Percentiles rank a stretch among this genome's conserved stretches.
These are phyloP conservation scores for Durusdinium trenchii DNA, from an alignment of 73 alveolate species.

Conservation along the genomic window DNA sequence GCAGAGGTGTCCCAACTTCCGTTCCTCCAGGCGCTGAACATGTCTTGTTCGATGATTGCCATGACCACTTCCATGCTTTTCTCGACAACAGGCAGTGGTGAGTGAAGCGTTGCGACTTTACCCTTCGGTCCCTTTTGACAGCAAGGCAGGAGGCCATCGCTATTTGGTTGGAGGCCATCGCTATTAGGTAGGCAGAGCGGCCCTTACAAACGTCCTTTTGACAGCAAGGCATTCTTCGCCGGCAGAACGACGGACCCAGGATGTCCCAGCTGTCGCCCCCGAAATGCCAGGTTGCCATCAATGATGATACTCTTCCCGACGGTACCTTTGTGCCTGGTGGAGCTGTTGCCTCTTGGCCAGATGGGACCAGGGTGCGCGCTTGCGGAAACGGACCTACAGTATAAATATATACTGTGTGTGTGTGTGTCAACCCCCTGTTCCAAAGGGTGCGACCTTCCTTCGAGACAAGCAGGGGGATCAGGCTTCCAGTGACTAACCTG, in stretches of 20 bases:
- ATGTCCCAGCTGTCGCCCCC: not conserved
- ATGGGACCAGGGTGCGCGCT: too few relatives aligned
- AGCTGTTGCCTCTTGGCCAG: not conserved
- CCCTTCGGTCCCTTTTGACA: slow-evolving; percentile 52
- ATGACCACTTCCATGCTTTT: not conserved
- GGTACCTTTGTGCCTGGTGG: slow-evolving; percentile 72
- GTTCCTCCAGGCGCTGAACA: slow-evolving; percentile 29
- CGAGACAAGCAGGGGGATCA: not conserved
- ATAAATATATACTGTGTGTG: not conserved
- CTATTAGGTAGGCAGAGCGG: not conserved
- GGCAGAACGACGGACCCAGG: not conserved
- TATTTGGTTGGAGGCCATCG: not conserved
- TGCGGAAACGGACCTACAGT: not conserved
- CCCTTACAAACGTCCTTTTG: not conserved
- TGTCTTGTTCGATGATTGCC: not conserved
- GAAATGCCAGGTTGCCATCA: not conserved
- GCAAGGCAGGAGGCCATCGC: too few relatives aligned
- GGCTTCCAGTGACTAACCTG: not conserved
- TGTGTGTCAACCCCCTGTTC: not conserved
- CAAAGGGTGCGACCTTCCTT: not conserved
- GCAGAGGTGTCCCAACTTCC: slow-evolving; percentile 35
- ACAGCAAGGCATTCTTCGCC: not conserved
- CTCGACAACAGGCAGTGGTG: slow-evolving; percentile 41
- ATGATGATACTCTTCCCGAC: slow-evolving; percentile 55
- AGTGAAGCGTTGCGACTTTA: slow-evolving; percentile 53